Conservation (phyloP, 768 basidiomycete species). For the Mycena capillaripes region DNA sequence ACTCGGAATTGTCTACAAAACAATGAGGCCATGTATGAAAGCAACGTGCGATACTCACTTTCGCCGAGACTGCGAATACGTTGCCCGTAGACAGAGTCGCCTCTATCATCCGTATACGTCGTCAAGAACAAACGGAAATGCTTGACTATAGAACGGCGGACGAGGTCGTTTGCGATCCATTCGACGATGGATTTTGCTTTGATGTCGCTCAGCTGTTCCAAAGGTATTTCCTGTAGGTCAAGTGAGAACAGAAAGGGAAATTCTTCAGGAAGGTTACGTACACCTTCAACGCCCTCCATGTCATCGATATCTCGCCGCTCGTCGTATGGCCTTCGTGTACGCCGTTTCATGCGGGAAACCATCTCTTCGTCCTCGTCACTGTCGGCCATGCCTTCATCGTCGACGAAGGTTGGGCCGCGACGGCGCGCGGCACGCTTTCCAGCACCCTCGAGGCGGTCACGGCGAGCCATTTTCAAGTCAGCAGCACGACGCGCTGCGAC, state of each 20-base stretch:
- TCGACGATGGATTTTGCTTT: slow-evolving; percentile 97
- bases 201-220: slow-evolving; percentile 97
- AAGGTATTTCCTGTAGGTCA: slow-evolving; percentile 82
- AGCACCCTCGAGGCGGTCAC: slow-evolving; percentile 81
- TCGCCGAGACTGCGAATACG: slow-evolving; percentile 95
- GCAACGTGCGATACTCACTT: slow-evolving; percentile 65
- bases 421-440: slow-evolving; percentile 85
- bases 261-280: slow-evolving; percentile 52
- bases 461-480: slow-evolving; percentile 88
- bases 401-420: slow-evolving; percentile 90
- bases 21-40: slow-evolving; percentile 18
- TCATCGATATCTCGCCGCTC: slow-evolving; percentile 93
- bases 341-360: slow-evolving; percentile 79
- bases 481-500: slow-evolving; percentile 82
- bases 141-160: slow-evolving; percentile 89
- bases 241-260: slow-evolving; percentile 35
- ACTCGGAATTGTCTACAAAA: slow-evolving; percentile 90
- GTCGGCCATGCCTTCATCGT: slow-evolving; percentile 79
- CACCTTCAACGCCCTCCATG: slow-evolving; percentile 90
- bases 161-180: slow-evolving; percentile 96
- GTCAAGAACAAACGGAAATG: slow-evolving; percentile 97
- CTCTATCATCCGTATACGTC: slow-evolving; percentile 95
- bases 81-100: slow-evolving; percentile 94
- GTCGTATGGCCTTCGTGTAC: slow-evolving; percentile 93
- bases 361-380: slow-evolving; percentile 62